Conservation (phyloP, 2,329 filamentous ascomycete genomes). For the Sclerotinia trifoliorum region DNA sequence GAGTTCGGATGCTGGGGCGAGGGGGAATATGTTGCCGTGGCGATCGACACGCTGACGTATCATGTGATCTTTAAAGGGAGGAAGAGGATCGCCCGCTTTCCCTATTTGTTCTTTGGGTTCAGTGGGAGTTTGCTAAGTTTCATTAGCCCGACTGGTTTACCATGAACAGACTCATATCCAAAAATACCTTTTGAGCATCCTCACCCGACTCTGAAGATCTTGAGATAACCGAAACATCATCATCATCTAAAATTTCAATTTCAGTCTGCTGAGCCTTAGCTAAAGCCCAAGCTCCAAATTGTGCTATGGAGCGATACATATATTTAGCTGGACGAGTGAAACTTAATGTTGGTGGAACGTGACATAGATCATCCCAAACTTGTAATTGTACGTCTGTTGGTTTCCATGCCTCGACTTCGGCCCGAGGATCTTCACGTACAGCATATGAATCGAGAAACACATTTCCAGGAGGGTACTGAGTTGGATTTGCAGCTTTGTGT, state of each 20-base stretch:
- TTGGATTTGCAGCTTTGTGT: conserved; percentile 87
- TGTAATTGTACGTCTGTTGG: conserved; percentile 92
- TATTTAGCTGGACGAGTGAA: conserved; percentile 95
- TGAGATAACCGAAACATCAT: conserved; percentile 73
- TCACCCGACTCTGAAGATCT: conserved; percentile 47
- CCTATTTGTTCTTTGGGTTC: conserved; percentile 53
- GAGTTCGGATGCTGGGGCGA: conserved; percentile 64
- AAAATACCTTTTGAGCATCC: conserved; percentile 35
- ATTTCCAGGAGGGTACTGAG: conserved; percentile 69
- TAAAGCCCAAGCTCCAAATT: conserved; percentile 90
- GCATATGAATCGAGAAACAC: conserved; percentile 62
- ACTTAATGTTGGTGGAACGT: conserved; percentile 88
- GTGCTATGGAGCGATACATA: conserved; percentile 90
- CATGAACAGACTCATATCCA: conserved; percentile 6
- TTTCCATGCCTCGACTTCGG: conserved; percentile 62
- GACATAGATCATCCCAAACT: conserved; percentile 93
- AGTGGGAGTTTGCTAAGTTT: conserved; percentile 19
- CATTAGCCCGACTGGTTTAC: conserved; percentile 11
- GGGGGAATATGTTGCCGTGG: conserved; percentile 69
- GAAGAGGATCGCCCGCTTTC: conserved; percentile 81
- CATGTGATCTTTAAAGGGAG: conserved; percentile 80
- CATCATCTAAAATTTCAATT: conserved; percentile 80
- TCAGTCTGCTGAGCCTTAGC: conserved; percentile 75
- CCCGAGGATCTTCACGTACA: conserved; percentile 49
- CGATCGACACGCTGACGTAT: conserved; percentile 83